These are phyloP conservation scores for Penicillium pancosmium DNA, from an alignment of 495 filamentous ascomycete species.

Conservation along the genomic window DNA sequence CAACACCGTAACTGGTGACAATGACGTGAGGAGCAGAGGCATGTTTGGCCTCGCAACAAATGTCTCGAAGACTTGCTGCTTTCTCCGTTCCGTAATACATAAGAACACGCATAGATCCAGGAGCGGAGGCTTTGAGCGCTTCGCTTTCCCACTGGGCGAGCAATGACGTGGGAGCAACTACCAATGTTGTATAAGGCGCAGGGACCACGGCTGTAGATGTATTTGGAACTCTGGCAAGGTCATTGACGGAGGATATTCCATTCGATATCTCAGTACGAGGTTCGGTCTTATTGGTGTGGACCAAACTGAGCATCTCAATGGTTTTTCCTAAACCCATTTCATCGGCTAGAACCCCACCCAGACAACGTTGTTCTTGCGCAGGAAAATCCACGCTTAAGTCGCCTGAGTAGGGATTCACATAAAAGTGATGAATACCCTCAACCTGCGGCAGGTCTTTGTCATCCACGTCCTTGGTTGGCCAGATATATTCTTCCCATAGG, in stretches of 20 bases:
- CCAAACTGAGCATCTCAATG: constrained; percentile 93
- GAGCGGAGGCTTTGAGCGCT: constrained; percentile 81
- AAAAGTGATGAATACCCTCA: constrained; percentile 70
- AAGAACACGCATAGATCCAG: constrained; percentile 77
- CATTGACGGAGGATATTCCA: constrained; percentile 49
- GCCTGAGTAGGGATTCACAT: constrained; percentile 95
- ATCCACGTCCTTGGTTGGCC: constrained; percentile 87
- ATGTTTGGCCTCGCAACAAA: constrained; percentile 73
- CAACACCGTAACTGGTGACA: constrained; percentile 93
- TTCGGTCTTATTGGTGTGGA: constrained; percentile 72
- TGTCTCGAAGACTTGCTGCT: constrained; percentile 66
- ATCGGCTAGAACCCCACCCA: constrained; percentile 92
- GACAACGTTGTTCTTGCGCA: constrained; percentile 88
- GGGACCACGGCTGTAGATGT: constrained; percentile 54
- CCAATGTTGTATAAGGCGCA: constrained; percentile 89
- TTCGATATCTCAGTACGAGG: constrained; percentile 53
- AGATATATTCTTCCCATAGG: constrained; percentile 92
- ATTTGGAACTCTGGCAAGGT: constrained; percentile 60
- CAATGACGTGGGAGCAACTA: constrained; percentile 92
- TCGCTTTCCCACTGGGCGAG: constrained; percentile 96
- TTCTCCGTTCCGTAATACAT: constrained; percentile 93
- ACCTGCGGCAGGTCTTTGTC: constrained; percentile 70
- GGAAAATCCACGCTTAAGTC: constrained; percentile 94
- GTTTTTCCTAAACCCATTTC: constrained; percentile 93
- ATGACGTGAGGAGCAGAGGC: constrained; percentile 82